Evolutionary conservation across 202 grass and related monocot genomes (phyloP), one percentile per base, ranked within the genome.

Genomic region (Cymbopogon flexuosus): DNA sequence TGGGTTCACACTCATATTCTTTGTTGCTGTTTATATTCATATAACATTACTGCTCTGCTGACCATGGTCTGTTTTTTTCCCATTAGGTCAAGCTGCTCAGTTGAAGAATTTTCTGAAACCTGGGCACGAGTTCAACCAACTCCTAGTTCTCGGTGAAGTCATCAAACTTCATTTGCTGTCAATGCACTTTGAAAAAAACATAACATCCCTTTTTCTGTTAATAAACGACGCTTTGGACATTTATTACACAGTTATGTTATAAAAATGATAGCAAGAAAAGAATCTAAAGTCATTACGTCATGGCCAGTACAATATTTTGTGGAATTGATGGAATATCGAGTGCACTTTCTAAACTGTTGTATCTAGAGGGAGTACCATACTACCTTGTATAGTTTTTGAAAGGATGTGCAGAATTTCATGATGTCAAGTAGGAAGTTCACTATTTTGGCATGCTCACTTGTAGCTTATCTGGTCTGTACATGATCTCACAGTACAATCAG

Each of bases 81-180:
- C 74, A 86, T 73, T 65, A 97, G 95, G 78, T 72, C 95, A 98
- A 91, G 88, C 84, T 80, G 70, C 81, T 86, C 80, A 87, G 36
- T 79, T 94, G 74, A 98, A 82, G 86, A 88, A 91, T 72, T 76
- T 93, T 52, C 81, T 98, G 88, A 97, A 86, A 81, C 90, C 95
- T 88, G 92, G 95, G 41, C 77, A 92, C 47, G 83, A 98, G 73
- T 98, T 98, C 80, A 87, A 91, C 59, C 63, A 91, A 70, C 88
- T 98, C 72, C 71, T 89, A 81, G 92, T 94, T 86, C 83, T 98
- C 6, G 92, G 95, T 97, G 89, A 89, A 79, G 42, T 91, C 39
- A 65, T 77, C 10, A 30, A 79, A 14, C 70, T 71, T 84, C 57
- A 21, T 51, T 45, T 80, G 4, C 51, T 77, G 42, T 81, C 8